phyloP scores from a whole-genome alignment of 2,329 filamentous ascomycete genomes.

The Cladophialophora bantiana region DNA sequence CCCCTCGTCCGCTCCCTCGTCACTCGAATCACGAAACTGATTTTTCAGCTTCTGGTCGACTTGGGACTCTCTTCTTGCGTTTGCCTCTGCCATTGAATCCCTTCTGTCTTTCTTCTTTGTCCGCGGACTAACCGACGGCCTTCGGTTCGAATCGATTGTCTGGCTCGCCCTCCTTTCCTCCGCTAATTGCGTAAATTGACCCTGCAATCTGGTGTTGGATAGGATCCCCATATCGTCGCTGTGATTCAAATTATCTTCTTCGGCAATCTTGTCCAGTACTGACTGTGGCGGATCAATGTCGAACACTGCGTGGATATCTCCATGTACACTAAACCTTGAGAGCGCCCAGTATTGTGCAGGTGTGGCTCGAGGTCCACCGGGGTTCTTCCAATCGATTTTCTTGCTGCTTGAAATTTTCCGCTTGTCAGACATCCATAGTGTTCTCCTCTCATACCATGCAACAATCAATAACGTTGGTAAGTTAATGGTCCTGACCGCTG shows the following conservation, averaged over 20 bases:
- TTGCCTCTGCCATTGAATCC: conserved; percentile 11
- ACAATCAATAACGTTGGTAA: conserved; percentile 76
- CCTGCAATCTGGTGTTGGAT: conserved; percentile 21
- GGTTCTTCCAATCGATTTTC: conserved; percentile 37
- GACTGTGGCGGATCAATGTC: conserved; percentile 72
- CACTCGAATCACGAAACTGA: conserved; percentile 35
- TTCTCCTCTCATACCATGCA: conserved; percentile 71
- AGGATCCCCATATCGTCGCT: conserved; percentile 27
- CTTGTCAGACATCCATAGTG: conserved; percentile 62
- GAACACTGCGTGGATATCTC: conserved; percentile 76
- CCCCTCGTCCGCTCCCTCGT: conserved; percentile 31
- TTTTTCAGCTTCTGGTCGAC: conserved; percentile 28
- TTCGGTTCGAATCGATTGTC: conserved; percentile 11
- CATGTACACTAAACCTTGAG: conserved; percentile 72
- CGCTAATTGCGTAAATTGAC: conserved; percentile 15
- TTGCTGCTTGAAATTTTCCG: conserved; percentile 15
- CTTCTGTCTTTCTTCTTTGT: conserved; percentile 16
- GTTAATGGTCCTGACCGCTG: conserved; percentile 75
- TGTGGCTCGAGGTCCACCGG: conserved; percentile 34
- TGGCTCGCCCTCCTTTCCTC: conserved; percentile 22
- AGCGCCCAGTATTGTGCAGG: conserved; percentile 66
- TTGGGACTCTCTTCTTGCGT: conserved; percentile 9
- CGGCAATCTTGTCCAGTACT: conserved; percentile 62
- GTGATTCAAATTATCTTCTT: conserved; percentile 63
- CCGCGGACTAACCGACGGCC: conserved; percentile 18